Conservation (phyloP, 169 alveolate genomes). For the Sarcocystis neurona region DNA sequence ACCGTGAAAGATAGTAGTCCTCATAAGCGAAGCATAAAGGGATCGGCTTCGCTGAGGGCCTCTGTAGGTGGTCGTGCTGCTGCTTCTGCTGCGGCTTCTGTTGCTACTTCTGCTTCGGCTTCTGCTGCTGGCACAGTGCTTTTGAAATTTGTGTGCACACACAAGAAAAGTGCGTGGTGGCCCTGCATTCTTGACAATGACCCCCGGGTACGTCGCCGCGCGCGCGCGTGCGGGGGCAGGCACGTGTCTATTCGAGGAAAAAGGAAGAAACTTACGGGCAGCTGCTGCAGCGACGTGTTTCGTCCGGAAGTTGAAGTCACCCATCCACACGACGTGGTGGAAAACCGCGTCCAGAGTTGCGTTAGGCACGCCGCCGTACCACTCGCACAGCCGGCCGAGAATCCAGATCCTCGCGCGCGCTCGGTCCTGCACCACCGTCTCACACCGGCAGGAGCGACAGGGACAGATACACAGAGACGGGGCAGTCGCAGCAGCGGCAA, state of each 20-base stretch:
- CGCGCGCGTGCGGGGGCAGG: not conserved
- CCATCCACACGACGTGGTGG: constrained; percentile 85
- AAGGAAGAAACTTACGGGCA: constrained; percentile 38
- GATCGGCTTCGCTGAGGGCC: too few species aligned
- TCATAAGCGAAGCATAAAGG: too few species aligned
- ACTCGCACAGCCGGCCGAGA: constrained; percentile 69
- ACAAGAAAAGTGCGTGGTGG: too few species aligned
- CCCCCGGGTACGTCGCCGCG: not conserved
- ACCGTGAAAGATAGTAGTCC: too few species aligned
- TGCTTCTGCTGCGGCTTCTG: too few species aligned
- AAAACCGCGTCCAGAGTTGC: constrained; percentile 76
- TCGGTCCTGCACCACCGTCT: constrained; percentile 40
- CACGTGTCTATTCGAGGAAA: not conserved
- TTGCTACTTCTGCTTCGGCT: too few species aligned
- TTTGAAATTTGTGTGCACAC: too few species aligned
- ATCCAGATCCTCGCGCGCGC: constrained; percentile 73
- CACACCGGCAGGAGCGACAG: not conserved
- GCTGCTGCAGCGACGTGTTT: constrained; percentile 63
- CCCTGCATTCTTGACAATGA: too few species aligned
- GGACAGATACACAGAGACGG: not conserved
- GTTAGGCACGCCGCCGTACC: constrained; percentile 71
- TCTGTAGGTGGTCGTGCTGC: too few species aligned
- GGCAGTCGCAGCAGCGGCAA: too few species aligned
- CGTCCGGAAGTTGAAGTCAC: constrained; percentile 81
- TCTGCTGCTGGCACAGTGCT: too few species aligned